Conservation (phyloP, 2,329 filamentous ascomycete genomes). For the Rachicladosporium sp. region DNA sequence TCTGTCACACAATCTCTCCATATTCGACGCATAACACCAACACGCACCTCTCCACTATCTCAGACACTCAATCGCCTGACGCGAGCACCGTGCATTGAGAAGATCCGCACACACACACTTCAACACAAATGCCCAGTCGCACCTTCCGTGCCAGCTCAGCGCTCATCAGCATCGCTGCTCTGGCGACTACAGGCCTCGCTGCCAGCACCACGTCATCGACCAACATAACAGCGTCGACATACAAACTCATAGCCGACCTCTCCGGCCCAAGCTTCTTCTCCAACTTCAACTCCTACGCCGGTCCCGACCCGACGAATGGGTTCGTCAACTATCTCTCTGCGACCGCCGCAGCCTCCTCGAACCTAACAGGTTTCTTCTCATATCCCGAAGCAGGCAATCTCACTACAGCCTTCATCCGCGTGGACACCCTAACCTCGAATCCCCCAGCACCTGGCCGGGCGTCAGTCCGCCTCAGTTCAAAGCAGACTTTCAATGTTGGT, state of each 20-base stretch:
- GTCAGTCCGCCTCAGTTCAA: constrained; percentile 36
- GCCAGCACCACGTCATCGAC: neutral
- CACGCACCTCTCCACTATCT: no score
- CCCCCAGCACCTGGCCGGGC: constrained; percentile 27
- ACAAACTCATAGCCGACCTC: constrained; percentile 20
- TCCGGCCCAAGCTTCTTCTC: constrained; percentile 30
- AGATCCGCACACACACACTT: neutral
- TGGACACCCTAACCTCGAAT: constrained; percentile 28
- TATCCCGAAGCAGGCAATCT: constrained; percentile 22
- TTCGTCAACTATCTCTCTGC: constrained; percentile 25
- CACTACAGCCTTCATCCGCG: constrained; percentile 32
- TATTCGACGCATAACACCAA: neutral
- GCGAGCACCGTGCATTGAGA: neutral
- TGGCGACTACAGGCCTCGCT: constrained; percentile 5
- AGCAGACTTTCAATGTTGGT: constrained; percentile 34
- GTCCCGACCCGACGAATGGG: constrained; percentile 33
- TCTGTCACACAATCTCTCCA: neutral
- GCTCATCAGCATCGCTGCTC: constrained; percentile 1
- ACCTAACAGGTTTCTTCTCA: constrained; percentile 26
- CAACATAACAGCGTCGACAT: constrained; percentile 7
- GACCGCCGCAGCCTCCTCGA: constrained; percentile 16
- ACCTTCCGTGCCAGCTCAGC: constrained; percentile 1
- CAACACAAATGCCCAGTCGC: neutral
- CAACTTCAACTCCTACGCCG: constrained; percentile 32
- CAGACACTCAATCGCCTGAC: constrained; percentile 2